Evolutionary conservation across 495 filamentous ascomycete genomes (phyloP).

Genomic region (Tuber brumale): DNA sequence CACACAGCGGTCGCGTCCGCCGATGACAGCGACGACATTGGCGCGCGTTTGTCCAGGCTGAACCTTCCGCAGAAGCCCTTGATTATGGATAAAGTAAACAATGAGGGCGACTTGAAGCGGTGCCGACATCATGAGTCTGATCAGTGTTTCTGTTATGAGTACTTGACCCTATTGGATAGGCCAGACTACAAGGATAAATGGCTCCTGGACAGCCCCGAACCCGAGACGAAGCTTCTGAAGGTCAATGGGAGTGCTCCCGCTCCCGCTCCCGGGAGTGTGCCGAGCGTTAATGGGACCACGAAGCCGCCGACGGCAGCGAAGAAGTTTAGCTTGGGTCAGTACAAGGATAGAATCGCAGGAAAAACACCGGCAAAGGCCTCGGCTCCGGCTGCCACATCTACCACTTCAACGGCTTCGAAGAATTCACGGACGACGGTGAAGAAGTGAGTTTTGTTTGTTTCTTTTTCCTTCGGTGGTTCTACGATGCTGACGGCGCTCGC

Average conservation of each 20-base stretch:
- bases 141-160: conserved; percentile 40
- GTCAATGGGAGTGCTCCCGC: conserved; percentile 22
- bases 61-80: conserved; percentile 35
- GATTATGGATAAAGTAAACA: conserved; percentile 35
- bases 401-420: conserved; percentile 15
- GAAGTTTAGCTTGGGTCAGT: conserved; percentile 39
- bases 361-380: conserved; percentile 28
- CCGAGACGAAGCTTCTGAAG: conserved; percentile 16
- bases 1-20: conserved; percentile 40
- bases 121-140: conserved; percentile 27
- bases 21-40: conserved; percentile 39
- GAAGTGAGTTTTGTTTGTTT: conserved; percentile 29
- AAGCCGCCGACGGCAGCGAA: conserved; percentile 29
- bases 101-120: background rate
- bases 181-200: conserved; percentile 39
- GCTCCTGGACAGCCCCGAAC: conserved; percentile 40
- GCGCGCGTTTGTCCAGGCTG: conserved; percentile 37
- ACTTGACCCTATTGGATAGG: conserved; percentile 35
- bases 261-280: conserved; percentile 9
- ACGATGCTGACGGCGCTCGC: conserved; percentile 21
- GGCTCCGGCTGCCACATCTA: conserved; percentile 9
- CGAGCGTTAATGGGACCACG: conserved; percentile 23
- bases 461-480: conserved; percentile 13
- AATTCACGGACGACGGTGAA: conserved; percentile 29
- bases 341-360: conserved; percentile 27